phyloP scores from a whole-genome alignment of 2,329 filamentous ascomycete genomes.

The Xylariales sp. region DNA sequence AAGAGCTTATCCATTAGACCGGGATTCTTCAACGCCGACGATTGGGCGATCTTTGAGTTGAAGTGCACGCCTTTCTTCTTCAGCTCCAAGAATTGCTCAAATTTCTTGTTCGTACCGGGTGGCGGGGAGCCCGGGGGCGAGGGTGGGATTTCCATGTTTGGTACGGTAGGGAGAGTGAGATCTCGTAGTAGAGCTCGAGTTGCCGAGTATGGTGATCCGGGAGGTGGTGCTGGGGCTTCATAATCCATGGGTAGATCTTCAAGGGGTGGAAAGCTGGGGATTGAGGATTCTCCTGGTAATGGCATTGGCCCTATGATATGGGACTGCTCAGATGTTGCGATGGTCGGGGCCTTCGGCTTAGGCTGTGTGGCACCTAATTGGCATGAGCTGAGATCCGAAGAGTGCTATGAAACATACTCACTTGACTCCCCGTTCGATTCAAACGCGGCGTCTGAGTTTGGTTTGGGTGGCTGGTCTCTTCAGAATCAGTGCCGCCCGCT shows the following conservation, averaged over 20 bases:
- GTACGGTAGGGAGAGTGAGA: constrained; percentile 67
- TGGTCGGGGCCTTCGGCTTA: constrained; percentile 7
- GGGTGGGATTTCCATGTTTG: constrained; percentile 69
- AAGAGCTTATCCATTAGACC: constrained; percentile 68
- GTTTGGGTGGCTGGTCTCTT: constrained; percentile 27
- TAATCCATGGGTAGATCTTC: constrained; percentile 24
- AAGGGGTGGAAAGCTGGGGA: constrained; percentile 24
- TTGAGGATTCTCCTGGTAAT: constrained; percentile 16
- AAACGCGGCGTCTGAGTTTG: constrained; percentile 15
- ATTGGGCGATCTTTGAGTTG: constrained; percentile 67
- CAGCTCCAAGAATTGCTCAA: constrained; percentile 69
- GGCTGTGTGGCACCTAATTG: constrained; percentile 8
- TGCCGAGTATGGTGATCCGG: constrained; percentile 63
- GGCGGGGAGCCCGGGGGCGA: constrained; percentile 63
- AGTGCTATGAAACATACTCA: constrained; percentile 14
- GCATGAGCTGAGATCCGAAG: neutral
- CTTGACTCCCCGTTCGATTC: constrained; percentile 14
- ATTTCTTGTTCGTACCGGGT: constrained; percentile 55
- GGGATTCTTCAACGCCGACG: constrained; percentile 66
- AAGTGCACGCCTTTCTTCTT: constrained; percentile 76
- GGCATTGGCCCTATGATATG: constrained; percentile 26
- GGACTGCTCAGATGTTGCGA: constrained; percentile 11
- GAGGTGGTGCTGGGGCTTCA: constrained; percentile 22
- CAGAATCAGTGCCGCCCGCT: constrained; percentile 27
- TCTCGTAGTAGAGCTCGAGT: constrained; percentile 61